Evolutionary conservation across 495 filamentous ascomycete genomes (phyloP).

Genomic region (Astrothelium subdiscretum): DNA sequence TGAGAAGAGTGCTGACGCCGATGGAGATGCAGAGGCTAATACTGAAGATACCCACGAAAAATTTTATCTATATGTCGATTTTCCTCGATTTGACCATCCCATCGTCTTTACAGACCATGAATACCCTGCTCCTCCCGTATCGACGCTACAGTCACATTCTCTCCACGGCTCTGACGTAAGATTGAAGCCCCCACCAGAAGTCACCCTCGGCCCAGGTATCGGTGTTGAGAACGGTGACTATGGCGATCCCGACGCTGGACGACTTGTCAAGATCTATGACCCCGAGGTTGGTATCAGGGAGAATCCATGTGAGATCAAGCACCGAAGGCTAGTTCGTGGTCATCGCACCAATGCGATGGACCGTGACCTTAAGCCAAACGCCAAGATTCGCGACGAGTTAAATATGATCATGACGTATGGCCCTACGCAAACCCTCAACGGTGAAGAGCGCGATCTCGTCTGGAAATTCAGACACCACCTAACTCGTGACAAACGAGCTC

Average conservation of each 20-base stretch:
- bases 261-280: conserved; percentile 78
- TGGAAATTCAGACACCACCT: conserved; percentile 96
- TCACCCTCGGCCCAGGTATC: conserved; percentile 74
- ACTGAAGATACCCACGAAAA: conserved; percentile 43
- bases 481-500: conserved; percentile 79
- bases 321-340: conserved; percentile 79
- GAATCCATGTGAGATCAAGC: conserved; percentile 93
- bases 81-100: conserved; percentile 91
- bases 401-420: conserved; percentile 86
- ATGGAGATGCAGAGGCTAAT: conserved; percentile 21
- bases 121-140: conserved; percentile 74
- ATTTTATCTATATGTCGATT: conserved; percentile 75
- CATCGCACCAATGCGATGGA: conserved; percentile 89
- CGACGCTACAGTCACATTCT: conserved; percentile 49
- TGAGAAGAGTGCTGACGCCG: conserved; percentile 8
- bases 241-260: conserved; percentile 39
- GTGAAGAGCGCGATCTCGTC: conserved; percentile 87
- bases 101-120: conserved; percentile 91
- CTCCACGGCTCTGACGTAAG: conserved; percentile 36
- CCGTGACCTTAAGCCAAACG: conserved; percentile 87
- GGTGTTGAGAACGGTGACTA: conserved; percentile 35
- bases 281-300: conserved; percentile 79
- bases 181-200: conserved; percentile 67
- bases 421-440: conserved; percentile 73
- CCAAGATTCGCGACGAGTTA: conserved; percentile 89